These are phyloP conservation scores for Biscutella laevigata DNA, from an alignment of 441 rosid species.

Conservation along the genomic window DNA sequence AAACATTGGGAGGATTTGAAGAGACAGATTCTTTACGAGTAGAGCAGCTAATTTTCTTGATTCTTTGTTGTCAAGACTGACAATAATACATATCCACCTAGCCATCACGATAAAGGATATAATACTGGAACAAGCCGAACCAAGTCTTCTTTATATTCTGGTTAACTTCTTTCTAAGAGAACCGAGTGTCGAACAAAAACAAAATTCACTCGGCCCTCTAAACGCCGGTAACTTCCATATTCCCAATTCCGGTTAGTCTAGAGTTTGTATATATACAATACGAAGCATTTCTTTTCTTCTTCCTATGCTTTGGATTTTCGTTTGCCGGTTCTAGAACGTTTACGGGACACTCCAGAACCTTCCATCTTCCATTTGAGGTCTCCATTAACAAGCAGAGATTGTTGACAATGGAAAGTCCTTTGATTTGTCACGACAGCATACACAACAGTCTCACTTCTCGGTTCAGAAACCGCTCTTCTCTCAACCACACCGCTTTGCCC, in stretches of 20 bases:
- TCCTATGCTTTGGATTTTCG: constrained; percentile 38
- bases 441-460: constrained; percentile 46
- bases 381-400: constrained; percentile 31
- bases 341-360: constrained; percentile 32
- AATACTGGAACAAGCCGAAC: background rate
- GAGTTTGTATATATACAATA: background rate
- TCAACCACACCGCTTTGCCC: constrained; percentile 52
- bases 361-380: constrained; percentile 43
- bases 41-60: too few species aligned
- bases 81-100: too few species aligned
- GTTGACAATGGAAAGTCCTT: constrained; percentile 39
- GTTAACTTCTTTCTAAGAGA: background rate
- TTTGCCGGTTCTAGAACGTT: constrained; percentile 51
- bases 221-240: constrained; percentile 6
- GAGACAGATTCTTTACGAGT: constrained; percentile 20
- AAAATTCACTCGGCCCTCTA: constrained; percentile 68
- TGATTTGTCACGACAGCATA: constrained; percentile 64
- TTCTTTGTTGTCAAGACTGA: too few species aligned
- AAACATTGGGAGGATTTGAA: constrained; percentile 45
- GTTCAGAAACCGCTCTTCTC: constrained; percentile 32
- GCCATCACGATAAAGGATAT: too few species aligned
- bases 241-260: constrained; percentile 17
- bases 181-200: constrained; percentile 50
- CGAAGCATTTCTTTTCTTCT: constrained; percentile 2
- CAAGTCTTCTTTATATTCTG: background rate